These are phyloP conservation scores for Pestalotiopsis sp. DNA, from an alignment of 2,329 filamentous ascomycete genomes.

Conservation along the genomic window DNA sequence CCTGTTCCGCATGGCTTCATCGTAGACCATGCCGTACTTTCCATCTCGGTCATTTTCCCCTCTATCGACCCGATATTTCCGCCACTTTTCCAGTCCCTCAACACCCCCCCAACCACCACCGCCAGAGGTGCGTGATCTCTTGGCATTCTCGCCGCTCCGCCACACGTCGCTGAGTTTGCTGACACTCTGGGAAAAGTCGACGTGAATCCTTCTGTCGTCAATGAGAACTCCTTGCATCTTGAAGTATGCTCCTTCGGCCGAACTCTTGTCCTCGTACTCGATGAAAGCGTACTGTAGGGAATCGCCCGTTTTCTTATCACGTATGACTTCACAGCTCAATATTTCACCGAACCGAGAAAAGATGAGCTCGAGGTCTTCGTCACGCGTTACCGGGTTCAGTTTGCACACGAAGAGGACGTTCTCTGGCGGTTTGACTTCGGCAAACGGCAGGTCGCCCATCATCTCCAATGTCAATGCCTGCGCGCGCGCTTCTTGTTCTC, in stretches of 20 bases:
- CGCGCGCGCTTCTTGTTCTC: constrained; percentile 88
- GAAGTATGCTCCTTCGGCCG: constrained; percentile 94
- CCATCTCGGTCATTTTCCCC: constrained; percentile 46
- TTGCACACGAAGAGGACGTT: constrained; percentile 99
- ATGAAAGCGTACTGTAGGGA: constrained; percentile 98
- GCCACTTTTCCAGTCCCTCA: constrained; percentile 82
- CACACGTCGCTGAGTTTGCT: constrained; percentile 86
- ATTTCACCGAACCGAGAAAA: constrained; percentile 97
- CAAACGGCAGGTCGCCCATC: constrained; percentile 96
- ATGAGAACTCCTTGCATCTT: constrained; percentile 99
- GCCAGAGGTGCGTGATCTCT: constrained; percentile 59
- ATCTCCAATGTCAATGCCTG: constrained; percentile 96
- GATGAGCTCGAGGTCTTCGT: constrained; percentile 92
- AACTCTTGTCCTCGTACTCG: constrained; percentile 89
- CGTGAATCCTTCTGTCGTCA: constrained; percentile 95
- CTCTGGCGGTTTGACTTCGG: constrained; percentile 95
- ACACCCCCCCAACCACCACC: constrained; percentile 84
- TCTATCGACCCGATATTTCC: constrained; percentile 69
- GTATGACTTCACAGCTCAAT: constrained; percentile 91
- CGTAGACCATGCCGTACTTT: constrained; percentile 80
- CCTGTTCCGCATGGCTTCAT: constrained; percentile 59
- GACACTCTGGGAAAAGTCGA: constrained; percentile 97
- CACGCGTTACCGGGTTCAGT: constrained; percentile 92
- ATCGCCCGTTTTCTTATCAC: constrained; percentile 91
- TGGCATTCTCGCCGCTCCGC: constrained; percentile 83